These are phyloP conservation scores for Amanita jacksonii DNA, from an alignment of 768 basidiomycete genomes.

Conservation along the genomic window DNA sequence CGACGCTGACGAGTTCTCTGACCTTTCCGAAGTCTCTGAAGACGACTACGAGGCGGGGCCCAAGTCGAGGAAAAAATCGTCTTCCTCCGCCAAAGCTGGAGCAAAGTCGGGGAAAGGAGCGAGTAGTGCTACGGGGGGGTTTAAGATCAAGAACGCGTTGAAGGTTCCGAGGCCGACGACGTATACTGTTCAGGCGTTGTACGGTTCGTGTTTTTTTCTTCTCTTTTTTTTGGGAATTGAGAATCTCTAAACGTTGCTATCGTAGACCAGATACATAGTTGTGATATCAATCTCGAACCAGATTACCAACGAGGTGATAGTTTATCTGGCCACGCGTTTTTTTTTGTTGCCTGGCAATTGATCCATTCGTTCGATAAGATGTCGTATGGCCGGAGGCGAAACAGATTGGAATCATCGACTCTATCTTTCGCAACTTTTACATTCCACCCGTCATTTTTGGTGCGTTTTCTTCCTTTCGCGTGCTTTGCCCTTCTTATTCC, in stretches of 20 bases:
- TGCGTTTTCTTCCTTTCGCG: conserved; percentile 18
- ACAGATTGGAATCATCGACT: conserved; percentile 69
- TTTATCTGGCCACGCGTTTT: not conserved
- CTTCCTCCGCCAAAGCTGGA: conserved; percentile 14
- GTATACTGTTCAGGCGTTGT: conserved; percentile 52
- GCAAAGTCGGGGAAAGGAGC: too few species aligned
- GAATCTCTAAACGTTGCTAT: not conserved
- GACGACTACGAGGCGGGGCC: conserved; percentile 11
- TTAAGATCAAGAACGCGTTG: conserved; percentile 34
- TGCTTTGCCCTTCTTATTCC: not conserved
- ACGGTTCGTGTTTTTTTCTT: conserved; percentile 28
- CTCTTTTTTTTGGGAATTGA: not conserved
- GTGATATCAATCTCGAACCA: conserved; percentile 61
- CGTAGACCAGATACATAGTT: conserved; percentile 53
- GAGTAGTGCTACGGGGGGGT: conserved; percentile 11
- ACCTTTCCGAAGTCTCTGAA: conserved; percentile 23
- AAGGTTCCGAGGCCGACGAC: conserved; percentile 51
- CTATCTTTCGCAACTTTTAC: conserved; percentile 70
- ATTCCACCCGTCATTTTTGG: conserved; percentile 68
- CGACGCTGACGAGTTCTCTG: conserved; percentile 23
- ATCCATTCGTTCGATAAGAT: conserved; percentile 26
- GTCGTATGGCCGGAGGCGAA: conserved; percentile 76
- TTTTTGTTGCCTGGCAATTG: not conserved
- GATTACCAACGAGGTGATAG: conserved; percentile 72
- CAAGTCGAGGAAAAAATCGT: conserved; percentile 3